Percentiles rank a stretch among this genome's conserved stretches.
These are phyloP conservation scores for Parachaetomium inaequale DNA, from an alignment of 495 filamentous ascomycete genomes.

Conservation along the genomic window DNA sequence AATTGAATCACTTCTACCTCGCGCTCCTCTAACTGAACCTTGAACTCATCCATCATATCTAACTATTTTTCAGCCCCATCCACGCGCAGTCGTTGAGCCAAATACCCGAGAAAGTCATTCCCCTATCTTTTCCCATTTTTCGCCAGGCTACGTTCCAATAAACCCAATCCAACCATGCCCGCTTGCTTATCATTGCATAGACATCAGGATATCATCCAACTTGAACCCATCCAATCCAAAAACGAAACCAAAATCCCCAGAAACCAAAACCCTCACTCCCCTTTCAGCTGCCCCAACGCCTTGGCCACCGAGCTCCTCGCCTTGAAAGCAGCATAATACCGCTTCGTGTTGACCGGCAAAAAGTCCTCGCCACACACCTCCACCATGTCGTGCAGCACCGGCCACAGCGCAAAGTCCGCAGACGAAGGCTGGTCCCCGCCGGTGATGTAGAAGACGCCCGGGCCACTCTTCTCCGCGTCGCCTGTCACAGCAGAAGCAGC, in stretches of 20 bases:
- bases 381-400: constrained; percentile 60
- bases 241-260: no score
- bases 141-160: no score
- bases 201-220: background rate
- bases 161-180: background rate
- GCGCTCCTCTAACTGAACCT: no score
- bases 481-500: background rate
- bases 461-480: background rate
- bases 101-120: background rate
- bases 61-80: no score
- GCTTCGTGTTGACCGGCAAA: constrained; percentile 33
- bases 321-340: constrained; percentile 52
- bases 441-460: constrained; percentile 46
- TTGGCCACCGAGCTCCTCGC: constrained; percentile 48
- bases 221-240: background rate
- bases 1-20: no score
- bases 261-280: background rate
- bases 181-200: background rate
- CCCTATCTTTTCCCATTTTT: no score
- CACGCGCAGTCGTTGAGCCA: background rate
- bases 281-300: constrained; percentile 32
- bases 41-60: no score
- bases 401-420: constrained; percentile 72
- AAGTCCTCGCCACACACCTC: constrained; percentile 26
- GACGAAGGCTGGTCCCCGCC: constrained; percentile 54